Evolutionary conservation across 108 stramenopile genomes (phyloP), one percentile per base, ranked within the genome.

Genomic region (Aureococcus anophagefferens): DNA sequence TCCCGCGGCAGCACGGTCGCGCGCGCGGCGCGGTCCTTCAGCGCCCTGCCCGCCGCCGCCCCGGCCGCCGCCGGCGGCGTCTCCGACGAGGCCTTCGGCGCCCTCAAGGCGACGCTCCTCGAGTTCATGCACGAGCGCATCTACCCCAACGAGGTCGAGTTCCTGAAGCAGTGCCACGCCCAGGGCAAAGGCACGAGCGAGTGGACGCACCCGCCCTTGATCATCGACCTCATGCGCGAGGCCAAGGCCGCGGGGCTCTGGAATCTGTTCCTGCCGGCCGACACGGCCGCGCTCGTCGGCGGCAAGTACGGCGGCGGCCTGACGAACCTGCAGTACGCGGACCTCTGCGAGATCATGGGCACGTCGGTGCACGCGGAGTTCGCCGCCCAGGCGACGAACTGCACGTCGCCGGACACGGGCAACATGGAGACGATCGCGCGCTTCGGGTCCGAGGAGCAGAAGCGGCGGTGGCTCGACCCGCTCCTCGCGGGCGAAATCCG

Each of bases 391-490:
- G 89, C 88, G n/a, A 95, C 91, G 83, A 97, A 97, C 78, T 95
- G 93, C 74, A 83, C 82, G 44, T 94, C 97, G 46, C 97, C 97
- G 5, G 95, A 98, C 72, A 96, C 97, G 17, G 97, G 97, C 17
- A 98, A 98, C 81, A 98, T 98, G 97, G 95, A 98, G 82, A 91
- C 93, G 15, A 75, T 97, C 65, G 77, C 92, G 46, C 90, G 91
- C 63, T 92, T 89, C 79, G 97, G 95, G 18, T 91, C 86, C 13
- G 69, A 72, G 0, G 64, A 76, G 17, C 95, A 95, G 73, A 81
- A 94, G 73, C 62, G 44, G 40, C 36, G 59, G 46, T 98, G 85
- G 79, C 74, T 98, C 62, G 15, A 77, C 30, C 91, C 93, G 0
- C 71, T 98, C 40, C 71, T 96, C 30, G 80, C 84, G 51, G 95